Percentiles rank a stretch among this genome's conserved stretches.
These are phyloP conservation scores for Suhomyces xylopsoci DNA, from an alignment of 805 yeast genomes.

Conservation along the genomic window DNA sequence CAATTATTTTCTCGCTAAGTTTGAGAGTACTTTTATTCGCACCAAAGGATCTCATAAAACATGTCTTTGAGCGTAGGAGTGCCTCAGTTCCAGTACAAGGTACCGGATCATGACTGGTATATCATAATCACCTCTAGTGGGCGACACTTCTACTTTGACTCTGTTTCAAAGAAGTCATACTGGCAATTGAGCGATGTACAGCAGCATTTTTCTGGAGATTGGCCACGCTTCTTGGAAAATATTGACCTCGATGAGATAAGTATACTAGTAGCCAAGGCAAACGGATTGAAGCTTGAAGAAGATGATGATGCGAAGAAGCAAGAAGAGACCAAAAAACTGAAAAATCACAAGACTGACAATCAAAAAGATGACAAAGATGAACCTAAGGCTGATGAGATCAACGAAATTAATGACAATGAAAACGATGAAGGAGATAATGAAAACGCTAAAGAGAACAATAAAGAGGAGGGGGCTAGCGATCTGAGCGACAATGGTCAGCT, in stretches of 20 bases:
- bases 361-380: not conserved
- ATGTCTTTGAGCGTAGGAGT: not conserved
- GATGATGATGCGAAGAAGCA: not conserved
- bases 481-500: not conserved
- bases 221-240: slow-evolving; percentile 14
- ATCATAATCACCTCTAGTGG: slow-evolving; percentile 25
- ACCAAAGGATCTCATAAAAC: not conserved
- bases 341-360: not conserved
- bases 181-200: slow-evolving; percentile 34
- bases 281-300: slow-evolving; percentile 6
- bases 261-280: slow-evolving; percentile 23
- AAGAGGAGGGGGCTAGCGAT: not conserved
- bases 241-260: slow-evolving; percentile 31
- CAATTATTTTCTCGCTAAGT: not conserved
- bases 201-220: slow-evolving; percentile 2
- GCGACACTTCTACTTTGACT: slow-evolving; percentile 32
- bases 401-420: not conserved
- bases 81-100: slow-evolving; percentile 18
- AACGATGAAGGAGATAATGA: not conserved
- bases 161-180: slow-evolving; percentile 16
- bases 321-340: not conserved
- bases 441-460: not conserved
- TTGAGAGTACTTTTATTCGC: not conserved
- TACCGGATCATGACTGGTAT: slow-evolving; percentile 22
- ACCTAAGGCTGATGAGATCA: not conserved